These are phyloP conservation scores for Gynochthodes officinalis DNA, from an alignment of 257 asterid species.

Conservation along the genomic window DNA sequence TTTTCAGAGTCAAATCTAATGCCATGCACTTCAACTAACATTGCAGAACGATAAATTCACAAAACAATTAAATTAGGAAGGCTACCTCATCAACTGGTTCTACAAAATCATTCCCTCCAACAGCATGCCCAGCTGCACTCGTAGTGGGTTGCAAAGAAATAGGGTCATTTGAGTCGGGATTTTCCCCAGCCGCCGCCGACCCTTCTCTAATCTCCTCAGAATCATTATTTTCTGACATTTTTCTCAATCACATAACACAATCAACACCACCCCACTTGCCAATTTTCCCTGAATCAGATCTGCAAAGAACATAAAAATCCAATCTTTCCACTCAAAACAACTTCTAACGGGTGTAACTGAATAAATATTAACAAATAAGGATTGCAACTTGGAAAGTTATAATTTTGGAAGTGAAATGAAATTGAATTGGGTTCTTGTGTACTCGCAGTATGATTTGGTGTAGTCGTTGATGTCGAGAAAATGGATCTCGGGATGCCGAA, in stretches of 20 bases:
- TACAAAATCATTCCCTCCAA: constrained; percentile 16
- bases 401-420: not conserved
- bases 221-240: constrained; percentile 54
- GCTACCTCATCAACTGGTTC: constrained; percentile 41
- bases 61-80: not conserved
- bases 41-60: not conserved
- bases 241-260: constrained; percentile 35
- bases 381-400: not conserved
- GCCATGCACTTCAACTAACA: not conserved
- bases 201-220: constrained; percentile 26
- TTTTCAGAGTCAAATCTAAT: not conserved
- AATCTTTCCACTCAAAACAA: too few species aligned
- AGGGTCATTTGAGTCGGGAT: constrained; percentile 21
- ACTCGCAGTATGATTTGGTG: constrained; percentile 1
- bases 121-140: constrained; percentile 34
- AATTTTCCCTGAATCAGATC: constrained; percentile 38
- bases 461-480: not conserved
- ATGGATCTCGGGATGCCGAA: constrained; percentile 7
- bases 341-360: too few species aligned
- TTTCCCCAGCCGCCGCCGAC: constrained; percentile 52
- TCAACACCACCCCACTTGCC: constrained; percentile 19
- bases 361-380: not conserved
- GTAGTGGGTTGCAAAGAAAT: constrained; percentile 25
- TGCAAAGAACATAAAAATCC: constrained; percentile 30
- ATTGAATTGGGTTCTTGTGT: constrained; percentile 1